These are phyloP conservation scores for Mortierella sp. DNA, from an alignment of 371 early-diverging fungal species.

Conservation along the genomic window DNA sequence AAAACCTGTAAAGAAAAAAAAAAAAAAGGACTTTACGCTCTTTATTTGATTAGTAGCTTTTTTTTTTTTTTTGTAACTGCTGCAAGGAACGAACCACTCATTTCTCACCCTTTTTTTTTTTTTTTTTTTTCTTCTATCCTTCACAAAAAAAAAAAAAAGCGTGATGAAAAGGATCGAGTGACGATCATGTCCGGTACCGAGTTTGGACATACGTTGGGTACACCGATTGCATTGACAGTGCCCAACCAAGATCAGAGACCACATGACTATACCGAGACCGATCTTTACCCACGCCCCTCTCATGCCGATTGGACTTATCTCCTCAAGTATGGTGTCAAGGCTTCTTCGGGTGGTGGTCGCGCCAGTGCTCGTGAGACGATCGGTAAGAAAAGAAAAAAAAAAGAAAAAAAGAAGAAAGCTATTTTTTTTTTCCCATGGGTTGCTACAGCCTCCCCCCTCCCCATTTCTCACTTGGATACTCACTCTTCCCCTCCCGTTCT, in stretches of 20 bases:
- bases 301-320: conserved; percentile 98
- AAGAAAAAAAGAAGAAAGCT: too few relatives aligned
- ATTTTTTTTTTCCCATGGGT: too few relatives aligned
- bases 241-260: conserved; percentile 96
- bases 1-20: conserved; percentile 81
- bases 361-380: conserved; percentile 97
- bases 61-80: background rate
- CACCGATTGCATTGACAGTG: conserved; percentile 93
- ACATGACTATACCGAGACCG: conserved; percentile 95
- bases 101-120: background rate
- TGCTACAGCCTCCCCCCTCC: too few relatives aligned
- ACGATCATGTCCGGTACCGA: conserved; percentile 95
- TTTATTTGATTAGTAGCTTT: background rate
- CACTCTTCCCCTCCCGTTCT: background rate
- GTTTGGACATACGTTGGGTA: conserved; percentile 92
- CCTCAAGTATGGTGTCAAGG: conserved; percentile 96
- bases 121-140: background rate
- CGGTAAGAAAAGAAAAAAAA: too few relatives aligned
- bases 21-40: background rate
- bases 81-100: background rate
- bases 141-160: conserved; percentile 52
- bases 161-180: conserved; percentile 93
- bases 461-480: too few relatives aligned
- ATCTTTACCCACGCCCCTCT: conserved; percentile 91
- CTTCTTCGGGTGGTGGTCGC: conserved; percentile 94